Percentiles rank a stretch among this genome's conserved stretches.
phyloP scores from a whole-genome alignment of 2,329 filamentous ascomycete genomes.

The Cladorrhinum sp. region DNA sequence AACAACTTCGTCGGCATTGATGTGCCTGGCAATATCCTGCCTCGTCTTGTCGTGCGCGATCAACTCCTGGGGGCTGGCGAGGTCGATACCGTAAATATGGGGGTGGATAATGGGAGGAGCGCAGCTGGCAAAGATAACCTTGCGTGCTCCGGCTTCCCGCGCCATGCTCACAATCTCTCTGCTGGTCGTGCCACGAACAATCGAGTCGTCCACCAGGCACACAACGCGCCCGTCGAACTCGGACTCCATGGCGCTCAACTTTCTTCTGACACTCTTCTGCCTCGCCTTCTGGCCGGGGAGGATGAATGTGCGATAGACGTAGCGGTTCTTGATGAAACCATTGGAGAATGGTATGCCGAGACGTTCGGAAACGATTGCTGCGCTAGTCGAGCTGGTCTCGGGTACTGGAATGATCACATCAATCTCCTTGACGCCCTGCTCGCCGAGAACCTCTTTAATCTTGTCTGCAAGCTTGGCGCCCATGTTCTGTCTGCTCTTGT shows the following conservation, averaged over 20 bases:
- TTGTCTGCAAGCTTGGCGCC: constrained; percentile 74
- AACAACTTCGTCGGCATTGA: constrained; percentile 53
- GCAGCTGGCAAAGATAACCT: constrained; percentile 80
- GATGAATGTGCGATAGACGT: constrained; percentile 74
- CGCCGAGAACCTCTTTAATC: constrained; percentile 64
- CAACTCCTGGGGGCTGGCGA: constrained; percentile 42
- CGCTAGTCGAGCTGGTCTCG: constrained; percentile 74
- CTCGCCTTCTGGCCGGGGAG: constrained; percentile 72
- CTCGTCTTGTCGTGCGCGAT: constrained; percentile 41
- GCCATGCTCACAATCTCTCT: constrained; percentile 72
- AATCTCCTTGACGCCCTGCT: constrained; percentile 69
- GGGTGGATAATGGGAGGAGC: constrained; percentile 79
- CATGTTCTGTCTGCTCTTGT: constrained; percentile 83
- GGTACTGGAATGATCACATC: constrained; percentile 79
- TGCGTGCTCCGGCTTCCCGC: constrained; percentile 74
- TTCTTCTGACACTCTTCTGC: constrained; percentile 83
- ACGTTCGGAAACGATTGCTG: constrained; percentile 69
- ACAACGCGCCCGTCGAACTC: constrained; percentile 82
- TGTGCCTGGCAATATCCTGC: constrained; percentile 42
- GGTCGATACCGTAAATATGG: constrained; percentile 63
- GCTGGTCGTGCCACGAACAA: constrained; percentile 80
- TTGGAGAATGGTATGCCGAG: constrained; percentile 75
- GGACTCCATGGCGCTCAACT: constrained; percentile 80
- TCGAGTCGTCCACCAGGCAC: constrained; percentile 82
- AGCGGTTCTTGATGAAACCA: constrained; percentile 86